Conservation (phyloP, 2,329 filamentous ascomycete genomes). For the Ceratocystis smalleyi region DNA sequence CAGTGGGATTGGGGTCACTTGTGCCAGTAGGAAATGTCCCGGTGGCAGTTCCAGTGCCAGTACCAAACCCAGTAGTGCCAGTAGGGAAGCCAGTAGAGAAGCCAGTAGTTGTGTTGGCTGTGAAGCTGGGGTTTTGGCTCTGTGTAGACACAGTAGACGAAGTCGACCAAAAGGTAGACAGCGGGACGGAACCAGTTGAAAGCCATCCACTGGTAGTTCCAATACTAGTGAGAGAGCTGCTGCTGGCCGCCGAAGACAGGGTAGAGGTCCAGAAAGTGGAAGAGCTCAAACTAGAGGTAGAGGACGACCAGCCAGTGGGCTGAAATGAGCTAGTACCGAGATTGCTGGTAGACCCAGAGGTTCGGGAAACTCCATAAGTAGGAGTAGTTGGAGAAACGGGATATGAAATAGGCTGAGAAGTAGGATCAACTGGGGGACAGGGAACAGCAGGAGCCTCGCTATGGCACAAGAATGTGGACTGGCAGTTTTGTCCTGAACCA, state of each 20-base stretch:
- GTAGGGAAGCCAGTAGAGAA: neutral
- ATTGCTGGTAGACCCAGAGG: neutral
- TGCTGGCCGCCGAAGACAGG: neutral
- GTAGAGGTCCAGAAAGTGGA: neutral
- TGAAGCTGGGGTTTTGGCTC: neutral
- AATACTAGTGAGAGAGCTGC: neutral
- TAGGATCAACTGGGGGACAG: neutral
- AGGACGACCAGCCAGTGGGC: neutral
- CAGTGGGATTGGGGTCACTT: neutral
- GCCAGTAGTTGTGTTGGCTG: neutral
- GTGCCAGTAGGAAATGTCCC: neutral
- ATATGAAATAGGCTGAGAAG: neutral
- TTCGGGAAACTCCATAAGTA: neutral
- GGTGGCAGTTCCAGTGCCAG: slow-evolving; percentile 2
- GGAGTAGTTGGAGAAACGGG: slow-evolving; percentile 3
- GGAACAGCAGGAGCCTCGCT: slow-evolving; percentile 3
- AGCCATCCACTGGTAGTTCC: neutral
- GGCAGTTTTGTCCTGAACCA: neutral
- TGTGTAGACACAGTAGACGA: neutral
- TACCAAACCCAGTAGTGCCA: neutral
- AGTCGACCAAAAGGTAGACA: neutral
- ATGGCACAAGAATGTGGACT: slow-evolving; percentile 10
- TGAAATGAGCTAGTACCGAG: neutral
- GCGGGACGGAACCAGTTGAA: neutral
- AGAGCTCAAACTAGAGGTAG: neutral